These are phyloP conservation scores for Ceratocystis huliohia DNA, from an alignment of 2,329 filamentous ascomycete genomes.

Conservation along the genomic window DNA sequence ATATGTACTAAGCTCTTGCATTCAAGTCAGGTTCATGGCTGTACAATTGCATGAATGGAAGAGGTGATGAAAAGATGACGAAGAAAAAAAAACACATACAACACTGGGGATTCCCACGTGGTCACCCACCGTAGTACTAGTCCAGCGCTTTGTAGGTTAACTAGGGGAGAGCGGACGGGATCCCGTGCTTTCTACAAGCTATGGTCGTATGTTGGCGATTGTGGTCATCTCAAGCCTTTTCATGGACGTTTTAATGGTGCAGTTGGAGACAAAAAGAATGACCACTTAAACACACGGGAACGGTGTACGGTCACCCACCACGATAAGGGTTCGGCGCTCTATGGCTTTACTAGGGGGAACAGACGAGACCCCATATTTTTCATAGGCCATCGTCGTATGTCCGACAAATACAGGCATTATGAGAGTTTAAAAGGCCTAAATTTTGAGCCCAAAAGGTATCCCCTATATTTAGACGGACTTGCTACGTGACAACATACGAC, in stretches of 20 bases:
- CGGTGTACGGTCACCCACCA: background rate
- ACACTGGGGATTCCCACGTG: background rate
- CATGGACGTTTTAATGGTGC: no score
- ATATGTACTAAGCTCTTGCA: no score
- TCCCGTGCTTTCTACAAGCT: background rate
- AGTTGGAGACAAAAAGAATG: no score
- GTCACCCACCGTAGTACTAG: background rate
- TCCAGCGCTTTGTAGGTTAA: background rate
- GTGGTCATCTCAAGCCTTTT: no score
- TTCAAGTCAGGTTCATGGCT: no score
- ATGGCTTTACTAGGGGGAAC: background rate
- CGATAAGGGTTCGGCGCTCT: background rate
- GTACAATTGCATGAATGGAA: background rate
- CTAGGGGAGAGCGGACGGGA: background rate
- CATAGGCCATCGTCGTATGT: background rate
- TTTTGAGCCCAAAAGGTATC: no score
- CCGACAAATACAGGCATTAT: no score
- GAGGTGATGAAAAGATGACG: background rate
- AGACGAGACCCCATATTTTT: background rate
- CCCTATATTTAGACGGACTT: no score
- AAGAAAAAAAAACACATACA: background rate
- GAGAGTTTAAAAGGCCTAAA: no score
- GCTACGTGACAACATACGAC: no score
- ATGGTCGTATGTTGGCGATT: background rate
- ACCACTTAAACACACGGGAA: no score